Evolutionary conservation across 192 early-diverging fungal species (phyloP), one percentile per base, ranked within the genome.

Genomic region (Gonapodya prolifera): DNA sequence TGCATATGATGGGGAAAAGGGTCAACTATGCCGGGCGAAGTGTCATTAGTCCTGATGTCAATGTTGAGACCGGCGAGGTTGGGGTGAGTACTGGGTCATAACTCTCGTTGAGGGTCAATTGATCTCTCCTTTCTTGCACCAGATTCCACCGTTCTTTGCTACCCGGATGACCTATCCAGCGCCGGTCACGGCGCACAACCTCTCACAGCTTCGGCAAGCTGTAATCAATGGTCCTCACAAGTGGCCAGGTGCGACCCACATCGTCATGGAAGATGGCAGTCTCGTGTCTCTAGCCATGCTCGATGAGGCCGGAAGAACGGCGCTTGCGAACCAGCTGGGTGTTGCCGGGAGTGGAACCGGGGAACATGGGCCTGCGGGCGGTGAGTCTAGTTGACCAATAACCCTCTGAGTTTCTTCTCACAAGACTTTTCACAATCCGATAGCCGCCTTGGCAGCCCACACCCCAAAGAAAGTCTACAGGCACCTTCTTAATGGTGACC

Each of bases 1-100:
- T 95, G 86, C 96, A 99, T 84, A 97, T 99, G 96, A 99, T 99
- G 98, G 98, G 98, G 75, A 99, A 99, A 86, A 93, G 98, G 80
- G 98, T 99, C 84, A 99, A 99, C 87, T 98, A 92, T 81, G 95
- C 98, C 1, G 98, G 97, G 2, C 92, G 98, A 73, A 94, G 92
- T 69, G 98, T 99, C 75, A 99, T 99, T 81, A 93, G 92, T 76
- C 98, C 98, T 13, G 98, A 99, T 82, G 95, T 95, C 2, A 95
- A 96, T 80, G 93, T 99, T 74, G 97, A 99, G 79, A 98, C 96
- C 0, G 92, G 90, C 80, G 97, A 99, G 85, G 96, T 99, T 75
- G 97, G 97, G 70, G 35, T 45, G n/a, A 75, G 73, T 75, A 75
- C 31, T 23, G 35, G 8, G 31, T 23, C 31, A 69, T 18, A 34